Base-by-base conservation (phyloP, 306 rosid species). In the Lotus japonicus region DNA sequence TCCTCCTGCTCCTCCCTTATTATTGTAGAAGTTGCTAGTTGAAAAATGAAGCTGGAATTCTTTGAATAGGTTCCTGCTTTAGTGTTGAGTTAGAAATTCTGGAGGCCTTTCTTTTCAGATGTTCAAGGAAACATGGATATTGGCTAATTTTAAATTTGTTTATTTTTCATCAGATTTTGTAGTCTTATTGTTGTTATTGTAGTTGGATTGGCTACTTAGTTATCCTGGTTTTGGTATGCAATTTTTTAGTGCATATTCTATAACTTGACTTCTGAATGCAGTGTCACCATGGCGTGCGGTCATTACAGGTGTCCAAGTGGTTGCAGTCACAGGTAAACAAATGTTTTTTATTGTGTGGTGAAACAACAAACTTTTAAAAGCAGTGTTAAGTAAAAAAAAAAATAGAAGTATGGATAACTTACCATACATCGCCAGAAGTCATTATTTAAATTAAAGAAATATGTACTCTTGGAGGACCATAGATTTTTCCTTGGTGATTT, bases 241-340 rank as follows among this genome's bases (percentile, higher is more conserved):
- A 9, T 16, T 53, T 45, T 11, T 5, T 12, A 6, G 38, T 31
- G 46, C 41, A 11, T 58, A 38, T 64, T 68, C 44, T 50, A 68
- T 42, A 50, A 61, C 58, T 76, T 35, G 70, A 64, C 38, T 62
- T 64, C 58, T 66, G 76, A 64, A 53, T 81, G 92, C 89, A 92
- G 98, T 92, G 98, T 84, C 98, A 92, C 81, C 98, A 92, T 55
- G 98, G 98, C 16, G 5, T 72, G 86, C 82, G 98, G 77, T 92
- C 98, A 5, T 61, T 89, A 76, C 97, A 92, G 70, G 91, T 92
- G 49, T 88, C 97, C 76, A 85, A 72, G 76, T 92, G 95, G 91
- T 73, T 92, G 85, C 95, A 86, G 76, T 76, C 87, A 18, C 98
- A 92, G 98, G 97, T 92, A 86, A 36, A 64, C 26, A 26, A 16